These are phyloP conservation scores for Zelonia costaricensis DNA, from an alignment of 208 protist species.

Conservation along the genomic window DNA sequence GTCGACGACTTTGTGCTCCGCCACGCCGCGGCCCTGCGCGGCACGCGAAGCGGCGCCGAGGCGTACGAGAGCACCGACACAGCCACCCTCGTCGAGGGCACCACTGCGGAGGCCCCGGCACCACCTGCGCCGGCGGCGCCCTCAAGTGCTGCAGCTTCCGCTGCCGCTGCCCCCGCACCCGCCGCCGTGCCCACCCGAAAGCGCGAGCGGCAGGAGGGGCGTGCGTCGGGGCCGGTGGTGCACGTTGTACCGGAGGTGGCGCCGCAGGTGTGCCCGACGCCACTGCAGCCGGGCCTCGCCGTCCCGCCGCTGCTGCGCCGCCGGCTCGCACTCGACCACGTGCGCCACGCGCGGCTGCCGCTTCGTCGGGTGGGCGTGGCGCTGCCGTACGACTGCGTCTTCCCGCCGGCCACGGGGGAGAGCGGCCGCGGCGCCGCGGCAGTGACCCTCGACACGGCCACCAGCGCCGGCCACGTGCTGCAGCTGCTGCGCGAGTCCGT, in stretches of 20 bases:
- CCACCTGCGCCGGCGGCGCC: too few relatives aligned
- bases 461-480: conserved; percentile 51
- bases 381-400: conserved; percentile 1
- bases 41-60: conserved; percentile 56
- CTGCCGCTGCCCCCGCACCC: too few relatives aligned
- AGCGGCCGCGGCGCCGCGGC: neutral
- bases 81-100: neutral
- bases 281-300: conserved; percentile 68
- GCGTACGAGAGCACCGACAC: conserved; percentile 3
- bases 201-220: conserved; percentile 12
- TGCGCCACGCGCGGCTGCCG: conserved; percentile 51
- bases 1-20: conserved; percentile 84
- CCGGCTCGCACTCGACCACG: conserved; percentile 61
- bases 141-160: neutral
- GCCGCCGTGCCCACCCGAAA: too few relatives aligned
- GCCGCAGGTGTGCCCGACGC: conserved; percentile 42
- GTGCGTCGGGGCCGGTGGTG: neutral
- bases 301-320: conserved; percentile 55
- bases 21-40: conserved; percentile 49
- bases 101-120: too few relatives aligned
- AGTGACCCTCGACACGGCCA: conserved; percentile 20
- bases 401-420: neutral
- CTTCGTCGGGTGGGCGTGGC: conserved; percentile 47
- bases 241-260: conserved; percentile 14
- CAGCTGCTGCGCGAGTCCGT: conserved; percentile 52